Evolutionary conservation across 148 eudicot species (phyloP).

Genomic region (Heliamphora exappendiculata): DNA sequence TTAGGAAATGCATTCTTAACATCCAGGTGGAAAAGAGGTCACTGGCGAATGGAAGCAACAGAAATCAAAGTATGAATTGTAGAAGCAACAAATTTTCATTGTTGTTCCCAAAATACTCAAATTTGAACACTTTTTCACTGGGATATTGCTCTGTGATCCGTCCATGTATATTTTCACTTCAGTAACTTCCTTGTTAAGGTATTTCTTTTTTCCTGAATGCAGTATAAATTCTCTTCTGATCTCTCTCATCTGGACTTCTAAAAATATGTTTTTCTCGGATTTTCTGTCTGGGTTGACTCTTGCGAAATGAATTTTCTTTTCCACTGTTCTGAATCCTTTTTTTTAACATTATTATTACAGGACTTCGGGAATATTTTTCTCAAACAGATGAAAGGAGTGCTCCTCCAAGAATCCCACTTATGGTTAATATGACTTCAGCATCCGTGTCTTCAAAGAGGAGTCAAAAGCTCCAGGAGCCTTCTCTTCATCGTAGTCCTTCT

Average conservation of each 20-base stretch:
- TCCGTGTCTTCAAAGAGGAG: constrained; percentile 62
- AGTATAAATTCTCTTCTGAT: background rate
- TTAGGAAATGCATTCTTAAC: no score
- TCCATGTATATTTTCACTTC: no score
- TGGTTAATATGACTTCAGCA: constrained; percentile 91
- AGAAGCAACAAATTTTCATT: no score
- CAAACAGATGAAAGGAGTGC: constrained; percentile 84
- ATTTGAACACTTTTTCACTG: background rate
- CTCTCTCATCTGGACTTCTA: background rate
- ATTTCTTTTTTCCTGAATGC: background rate
- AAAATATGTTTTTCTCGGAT: background rate
- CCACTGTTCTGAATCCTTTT: background rate
- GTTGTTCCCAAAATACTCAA: no score
- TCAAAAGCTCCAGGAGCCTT: constrained; percentile 44
- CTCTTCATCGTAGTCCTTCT: constrained; percentile 38
- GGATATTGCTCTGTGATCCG: background rate
- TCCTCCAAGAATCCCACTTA: constrained; percentile 92
- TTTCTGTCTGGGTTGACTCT: background rate
- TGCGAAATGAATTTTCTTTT: background rate
- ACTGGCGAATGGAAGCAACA: no score
- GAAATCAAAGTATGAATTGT: no score
- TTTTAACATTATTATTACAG: constrained; percentile 31
- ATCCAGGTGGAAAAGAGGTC: no score
- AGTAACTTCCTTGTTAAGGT: background rate
- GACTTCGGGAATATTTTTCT: constrained; percentile 84